phyloP scores from a whole-genome alignment of 2,329 filamentous ascomycete genomes.

The Beauveria brongniartii region DNA sequence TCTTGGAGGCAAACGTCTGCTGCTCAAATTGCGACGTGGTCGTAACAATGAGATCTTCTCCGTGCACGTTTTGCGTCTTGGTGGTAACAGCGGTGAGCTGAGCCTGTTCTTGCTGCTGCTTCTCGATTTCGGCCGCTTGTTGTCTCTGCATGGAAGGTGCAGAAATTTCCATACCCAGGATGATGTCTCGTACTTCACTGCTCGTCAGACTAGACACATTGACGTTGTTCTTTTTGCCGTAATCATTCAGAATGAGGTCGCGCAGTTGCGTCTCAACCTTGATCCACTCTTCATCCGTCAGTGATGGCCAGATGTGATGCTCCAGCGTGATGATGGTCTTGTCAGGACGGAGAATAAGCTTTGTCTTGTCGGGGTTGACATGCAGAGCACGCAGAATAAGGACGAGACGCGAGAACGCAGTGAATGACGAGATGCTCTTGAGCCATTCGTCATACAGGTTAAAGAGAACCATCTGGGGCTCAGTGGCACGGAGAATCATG shows the following conservation, averaged over 20 bases:
- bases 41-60: constrained; percentile 96
- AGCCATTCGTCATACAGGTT: constrained; percentile 99
- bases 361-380: constrained; percentile 98
- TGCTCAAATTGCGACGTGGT: constrained; percentile 98
- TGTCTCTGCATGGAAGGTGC: constrained; percentile 97
- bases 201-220: constrained; percentile 95
- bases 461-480: constrained; percentile 99
- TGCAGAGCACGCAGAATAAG: constrained; percentile 90
- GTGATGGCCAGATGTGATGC: constrained; percentile 95
- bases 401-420: constrained; percentile 90
- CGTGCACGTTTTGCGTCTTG: constrained; percentile 94
- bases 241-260: constrained; percentile 95
- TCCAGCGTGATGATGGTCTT: constrained; percentile 98
- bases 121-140: constrained; percentile 97
- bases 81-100: constrained; percentile 96
- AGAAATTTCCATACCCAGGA: constrained; percentile 98
- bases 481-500: constrained; percentile 95
- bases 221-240: constrained; percentile 99
- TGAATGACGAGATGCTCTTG: constrained; percentile 97
- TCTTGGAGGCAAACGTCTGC: constrained; percentile 96
- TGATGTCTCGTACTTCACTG: constrained; percentile 96
- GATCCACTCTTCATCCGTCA: constrained; percentile 96
- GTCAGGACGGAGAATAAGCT: constrained; percentile 87
- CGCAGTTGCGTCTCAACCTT: constrained; percentile 97
- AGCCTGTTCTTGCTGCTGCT: constrained; percentile 94